Percentiles rank a stretch among this genome's conserved stretches.
These are phyloP conservation scores for Penicillium fimorum DNA, from an alignment of 495 filamentous ascomycete genomes.

Conservation along the genomic window DNA sequence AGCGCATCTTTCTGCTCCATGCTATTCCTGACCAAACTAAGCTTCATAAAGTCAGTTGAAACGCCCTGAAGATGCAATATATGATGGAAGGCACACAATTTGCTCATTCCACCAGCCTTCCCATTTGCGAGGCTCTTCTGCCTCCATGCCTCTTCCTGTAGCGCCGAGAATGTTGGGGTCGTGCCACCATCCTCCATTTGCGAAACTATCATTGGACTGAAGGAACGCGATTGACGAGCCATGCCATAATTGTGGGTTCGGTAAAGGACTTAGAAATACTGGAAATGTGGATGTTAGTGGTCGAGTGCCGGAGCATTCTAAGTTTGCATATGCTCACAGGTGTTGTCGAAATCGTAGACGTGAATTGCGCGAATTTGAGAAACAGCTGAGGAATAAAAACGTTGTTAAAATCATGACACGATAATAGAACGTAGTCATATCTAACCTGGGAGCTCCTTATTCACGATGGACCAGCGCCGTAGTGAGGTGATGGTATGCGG, in stretches of 20 bases:
- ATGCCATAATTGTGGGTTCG: slow-evolving; percentile 88
- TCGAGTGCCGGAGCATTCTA: not conserved
- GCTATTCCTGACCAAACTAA: slow-evolving; percentile 75
- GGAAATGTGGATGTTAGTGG: slow-evolving; percentile 15
- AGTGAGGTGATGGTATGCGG: slow-evolving; percentile 69
- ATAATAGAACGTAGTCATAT: not conserved
- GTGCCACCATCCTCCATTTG: slow-evolving; percentile 97
- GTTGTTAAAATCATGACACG: not conserved
- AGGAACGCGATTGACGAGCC: slow-evolving; percentile 70
- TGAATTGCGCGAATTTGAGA: slow-evolving; percentile 77
- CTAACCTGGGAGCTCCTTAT: slow-evolving; percentile 66
- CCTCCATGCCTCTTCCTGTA: slow-evolving; percentile 78
- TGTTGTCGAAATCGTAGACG: slow-evolving; percentile 99
- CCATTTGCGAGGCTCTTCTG: slow-evolving; percentile 84
- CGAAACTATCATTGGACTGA: slow-evolving; percentile 69
- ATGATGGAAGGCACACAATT: slow-evolving; percentile 51
- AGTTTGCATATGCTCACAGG: slow-evolving; percentile 55
- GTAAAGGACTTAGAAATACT: slow-evolving; percentile 90
- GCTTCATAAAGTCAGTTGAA: slow-evolving; percentile 44
- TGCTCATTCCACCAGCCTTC: slow-evolving; percentile 97
- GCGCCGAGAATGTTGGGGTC: slow-evolving; percentile 80
- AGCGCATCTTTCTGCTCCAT: slow-evolving; percentile 86
- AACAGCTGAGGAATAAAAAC: slow-evolving; percentile 45
- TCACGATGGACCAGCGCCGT: slow-evolving; percentile 75
- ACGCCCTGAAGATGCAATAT: not conserved